A percentile compares a stretch with the other conserved stretches of the same genome.
Conservation (phyloP, 1,284 basidiomycete species). For the Coriolopsis trogii region DNA sequence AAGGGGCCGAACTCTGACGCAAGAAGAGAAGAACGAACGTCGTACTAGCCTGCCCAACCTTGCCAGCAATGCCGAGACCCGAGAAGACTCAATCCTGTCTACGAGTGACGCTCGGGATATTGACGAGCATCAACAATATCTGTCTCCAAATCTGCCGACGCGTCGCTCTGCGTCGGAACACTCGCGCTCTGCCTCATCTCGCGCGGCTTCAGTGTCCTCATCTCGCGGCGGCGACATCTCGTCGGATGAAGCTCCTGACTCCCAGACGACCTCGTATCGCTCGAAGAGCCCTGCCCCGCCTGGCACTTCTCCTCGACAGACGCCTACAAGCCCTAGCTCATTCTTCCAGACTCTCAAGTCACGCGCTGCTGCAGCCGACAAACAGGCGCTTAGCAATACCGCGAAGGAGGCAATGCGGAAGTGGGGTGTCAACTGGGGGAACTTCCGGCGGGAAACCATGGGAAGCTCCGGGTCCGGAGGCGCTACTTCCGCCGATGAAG, state of each 20-base stretch:
- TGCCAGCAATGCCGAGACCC: neutral
- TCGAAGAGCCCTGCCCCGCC: conserved; percentile 25
- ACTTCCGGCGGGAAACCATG: conserved; percentile 54
- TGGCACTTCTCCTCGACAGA: conserved; percentile 21
- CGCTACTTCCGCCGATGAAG: conserved; percentile 39
- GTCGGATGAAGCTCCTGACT: conserved; percentile 27
- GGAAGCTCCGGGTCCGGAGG: conserved; percentile 29
- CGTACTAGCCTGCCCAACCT: conserved; percentile 15
- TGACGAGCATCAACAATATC: conserved; percentile 9
- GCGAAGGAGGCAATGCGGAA: conserved; percentile 87
- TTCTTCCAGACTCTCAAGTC: conserved; percentile 79
- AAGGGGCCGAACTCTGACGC: conserved; percentile 12
- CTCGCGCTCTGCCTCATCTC: conserved; percentile 29
- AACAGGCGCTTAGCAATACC: conserved; percentile 77
- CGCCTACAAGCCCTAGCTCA: conserved; percentile 30
- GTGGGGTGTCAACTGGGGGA: conserved; percentile 83
- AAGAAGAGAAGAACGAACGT: conserved; percentile 4
- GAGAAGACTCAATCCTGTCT: neutral
- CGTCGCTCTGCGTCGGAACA: conserved; percentile 32
- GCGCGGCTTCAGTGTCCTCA: conserved; percentile 20
- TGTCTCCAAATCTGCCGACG: conserved; percentile 13
- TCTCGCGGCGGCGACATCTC: conserved; percentile 26
- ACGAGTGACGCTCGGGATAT: neutral
- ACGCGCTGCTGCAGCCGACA: conserved; percentile 70
- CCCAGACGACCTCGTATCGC: conserved; percentile 23